Conservation (phyloP, 441 rosid genomes). For the Syzygium syzygioides region DNA sequence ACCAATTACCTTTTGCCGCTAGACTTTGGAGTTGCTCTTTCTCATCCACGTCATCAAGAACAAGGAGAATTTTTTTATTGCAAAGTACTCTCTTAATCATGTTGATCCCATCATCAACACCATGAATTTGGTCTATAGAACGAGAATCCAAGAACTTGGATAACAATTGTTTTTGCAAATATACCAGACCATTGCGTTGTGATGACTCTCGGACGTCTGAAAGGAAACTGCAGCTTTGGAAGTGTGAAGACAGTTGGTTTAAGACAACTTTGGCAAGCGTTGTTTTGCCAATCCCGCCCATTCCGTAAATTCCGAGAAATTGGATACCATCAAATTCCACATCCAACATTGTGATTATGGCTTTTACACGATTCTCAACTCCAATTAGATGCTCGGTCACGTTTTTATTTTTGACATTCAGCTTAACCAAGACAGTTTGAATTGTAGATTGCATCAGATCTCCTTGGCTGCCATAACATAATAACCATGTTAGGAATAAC, state of each 20-base stretch:
- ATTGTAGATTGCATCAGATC: accelerated
- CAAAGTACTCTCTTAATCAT: not conserved
- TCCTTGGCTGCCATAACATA: not conserved
- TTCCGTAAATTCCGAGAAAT: not conserved
- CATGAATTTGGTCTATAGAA: not conserved
- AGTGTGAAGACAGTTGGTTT: not conserved
- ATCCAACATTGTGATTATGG: not conserved
- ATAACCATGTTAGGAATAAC: not conserved
- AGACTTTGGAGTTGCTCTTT: not conserved
- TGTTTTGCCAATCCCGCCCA: not conserved
- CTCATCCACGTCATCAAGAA: not conserved
- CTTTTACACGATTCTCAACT: not conserved
- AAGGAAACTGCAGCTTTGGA: not conserved
- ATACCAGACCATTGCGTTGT: not conserved
- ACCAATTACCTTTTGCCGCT: not conserved
- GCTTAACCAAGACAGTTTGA: not conserved
- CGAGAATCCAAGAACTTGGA: accelerated
- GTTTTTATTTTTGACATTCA: accelerated
- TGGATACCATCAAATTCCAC: not conserved
- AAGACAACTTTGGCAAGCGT: not conserved
- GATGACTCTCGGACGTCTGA: not conserved
- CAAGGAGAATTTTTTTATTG: not conserved
- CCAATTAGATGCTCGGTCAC: not conserved
- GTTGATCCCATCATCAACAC: not conserved
- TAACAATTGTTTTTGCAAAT: not conserved